phyloP scores from a whole-genome alignment of 169 alveolate genomes.

The Plasmodium cynomolgi region DNA sequence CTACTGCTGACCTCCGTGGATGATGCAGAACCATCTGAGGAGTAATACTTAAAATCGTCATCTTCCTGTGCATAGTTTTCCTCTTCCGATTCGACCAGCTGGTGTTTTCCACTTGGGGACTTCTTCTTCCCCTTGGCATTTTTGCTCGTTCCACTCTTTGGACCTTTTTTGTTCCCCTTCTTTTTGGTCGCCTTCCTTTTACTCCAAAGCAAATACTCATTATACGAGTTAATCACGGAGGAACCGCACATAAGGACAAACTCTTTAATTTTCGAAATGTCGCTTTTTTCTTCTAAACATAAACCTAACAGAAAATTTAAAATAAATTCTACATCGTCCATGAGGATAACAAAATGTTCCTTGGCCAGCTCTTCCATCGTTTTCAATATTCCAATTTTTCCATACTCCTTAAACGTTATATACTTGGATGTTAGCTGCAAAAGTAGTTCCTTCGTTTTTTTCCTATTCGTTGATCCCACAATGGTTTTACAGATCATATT shows the following conservation, averaged over 20 bases:
- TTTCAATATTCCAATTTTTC: constrained; percentile 66
- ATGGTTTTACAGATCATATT: constrained; percentile 53
- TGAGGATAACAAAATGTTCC: constrained; percentile 5
- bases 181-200: constrained; percentile 5
- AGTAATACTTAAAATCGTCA: neutral
- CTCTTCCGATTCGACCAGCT: neutral
- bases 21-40: neutral
- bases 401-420: constrained; percentile 70
- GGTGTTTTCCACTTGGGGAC: no score
- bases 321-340: constrained; percentile 64
- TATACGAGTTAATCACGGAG: constrained; percentile 36
- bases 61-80: neutral
- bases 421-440: constrained; percentile 63
- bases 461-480: constrained; percentile 9
- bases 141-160: neutral
- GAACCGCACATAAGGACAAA: constrained; percentile 49
- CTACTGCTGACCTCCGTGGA: neutral
- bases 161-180: neutral
- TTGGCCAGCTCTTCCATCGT: constrained; percentile 39
- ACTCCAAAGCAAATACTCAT: constrained; percentile 15
- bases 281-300: constrained; percentile 65
- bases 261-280: constrained; percentile 55
- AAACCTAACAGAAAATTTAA: constrained; percentile 71
- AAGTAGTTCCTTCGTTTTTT: constrained; percentile 31
- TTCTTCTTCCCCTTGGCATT: constrained; percentile 11